Conservation (phyloP, 176 grass and related monocot genomes). For the Otatea glauca region DNA sequence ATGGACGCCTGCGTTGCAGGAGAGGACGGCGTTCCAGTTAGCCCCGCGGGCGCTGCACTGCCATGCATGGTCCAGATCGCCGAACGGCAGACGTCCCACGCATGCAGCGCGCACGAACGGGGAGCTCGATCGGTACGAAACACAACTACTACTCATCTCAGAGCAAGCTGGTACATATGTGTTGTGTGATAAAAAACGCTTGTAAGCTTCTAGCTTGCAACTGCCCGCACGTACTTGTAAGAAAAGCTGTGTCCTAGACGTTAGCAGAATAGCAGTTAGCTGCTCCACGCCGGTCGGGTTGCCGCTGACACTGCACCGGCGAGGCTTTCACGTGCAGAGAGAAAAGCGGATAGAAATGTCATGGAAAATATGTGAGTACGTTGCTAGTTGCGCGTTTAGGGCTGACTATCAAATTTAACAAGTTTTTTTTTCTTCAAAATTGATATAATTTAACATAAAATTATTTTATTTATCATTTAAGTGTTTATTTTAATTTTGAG, state of each 20-base stretch:
- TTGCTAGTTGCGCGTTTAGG: neutral
- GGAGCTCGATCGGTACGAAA: neutral
- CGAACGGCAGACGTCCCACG: neutral
- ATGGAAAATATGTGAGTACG: neutral
- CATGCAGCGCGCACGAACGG: neutral
- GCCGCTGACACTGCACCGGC: neutral
- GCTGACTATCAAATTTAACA: too few species aligned
- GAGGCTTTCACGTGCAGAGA: neutral
- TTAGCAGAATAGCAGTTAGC: neutral
- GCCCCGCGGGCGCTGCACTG: neutral
- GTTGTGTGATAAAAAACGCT: neutral
- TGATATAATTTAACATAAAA: too few species aligned
- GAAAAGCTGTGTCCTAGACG: neutral
- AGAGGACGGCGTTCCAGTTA: neutral
- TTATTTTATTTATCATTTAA: too few species aligned
- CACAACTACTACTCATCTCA: neutral
- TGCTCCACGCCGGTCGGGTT: neutral
- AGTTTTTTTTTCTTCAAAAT: too few species aligned
- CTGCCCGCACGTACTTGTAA: neutral
- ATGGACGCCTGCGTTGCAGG: too few species aligned
- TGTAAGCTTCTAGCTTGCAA: neutral
- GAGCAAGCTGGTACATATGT: neutral
- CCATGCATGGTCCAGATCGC: conserved; percentile 2
- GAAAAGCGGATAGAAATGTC: neutral
- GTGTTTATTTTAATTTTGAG: too few species aligned